phyloP scores from a whole-genome alignment of 495 filamentous ascomycete species.

The Neurospora sp. region DNA sequence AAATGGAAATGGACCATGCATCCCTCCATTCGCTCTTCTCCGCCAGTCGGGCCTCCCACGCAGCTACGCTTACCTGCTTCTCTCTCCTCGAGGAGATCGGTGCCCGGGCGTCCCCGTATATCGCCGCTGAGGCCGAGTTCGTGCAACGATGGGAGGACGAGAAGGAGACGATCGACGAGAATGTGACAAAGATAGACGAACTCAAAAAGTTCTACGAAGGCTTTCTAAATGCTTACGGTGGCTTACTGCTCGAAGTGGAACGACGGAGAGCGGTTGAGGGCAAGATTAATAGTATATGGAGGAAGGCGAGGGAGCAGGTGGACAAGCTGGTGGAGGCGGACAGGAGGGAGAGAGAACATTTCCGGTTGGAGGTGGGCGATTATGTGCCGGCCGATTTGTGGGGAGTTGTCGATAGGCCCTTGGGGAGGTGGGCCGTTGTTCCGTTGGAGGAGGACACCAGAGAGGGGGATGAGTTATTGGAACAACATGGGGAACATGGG shows the following conservation, averaged over 20 bases:
- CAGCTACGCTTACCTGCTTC: conserved; percentile 47
- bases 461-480: conserved; percentile 1
- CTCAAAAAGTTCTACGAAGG: conserved; percentile 70
- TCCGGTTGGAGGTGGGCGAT: conserved; percentile 73
- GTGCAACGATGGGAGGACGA: conserved; percentile 65
- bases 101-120: conserved; percentile 52
- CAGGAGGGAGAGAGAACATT: conserved; percentile 61
- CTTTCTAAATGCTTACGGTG: conserved; percentile 75
- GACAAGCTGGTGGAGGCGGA: conserved; percentile 69
- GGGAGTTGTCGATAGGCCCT: conserved; percentile 49
- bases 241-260: conserved; percentile 71
- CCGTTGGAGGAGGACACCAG: conserved; percentile 18
- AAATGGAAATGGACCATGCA: conserved; percentile 63
- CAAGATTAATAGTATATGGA: conserved; percentile 61
- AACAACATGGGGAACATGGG: neutral
- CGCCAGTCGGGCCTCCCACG: conserved; percentile 39
- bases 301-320: conserved; percentile 64
- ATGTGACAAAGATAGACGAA: conserved; percentile 62
- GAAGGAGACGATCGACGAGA: conserved; percentile 52
- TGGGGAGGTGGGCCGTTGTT: conserved; percentile 34
- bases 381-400: conserved; percentile 85
- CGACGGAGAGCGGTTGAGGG: conserved; percentile 59
- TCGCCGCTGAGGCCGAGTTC: conserved; percentile 63
- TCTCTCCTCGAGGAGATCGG: conserved; percentile 58
- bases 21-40: conserved; percentile 23